Evolutionary conservation across 2,329 filamentous ascomycete species (phyloP).

Genomic region (Aspergillus sp.): DNA sequence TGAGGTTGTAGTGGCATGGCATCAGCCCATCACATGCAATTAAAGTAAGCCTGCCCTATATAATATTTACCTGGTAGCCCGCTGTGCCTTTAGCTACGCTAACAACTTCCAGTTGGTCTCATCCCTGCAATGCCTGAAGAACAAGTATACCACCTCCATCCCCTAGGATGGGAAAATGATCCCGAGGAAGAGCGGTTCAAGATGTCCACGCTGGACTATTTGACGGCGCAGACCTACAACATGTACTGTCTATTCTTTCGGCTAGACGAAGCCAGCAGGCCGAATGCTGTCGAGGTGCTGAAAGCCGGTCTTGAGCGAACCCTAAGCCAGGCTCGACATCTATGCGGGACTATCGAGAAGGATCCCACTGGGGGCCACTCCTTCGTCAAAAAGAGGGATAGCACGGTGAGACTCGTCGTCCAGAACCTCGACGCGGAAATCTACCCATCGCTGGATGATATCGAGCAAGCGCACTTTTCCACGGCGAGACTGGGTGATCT

Average conservation of each 20-base stretch:
- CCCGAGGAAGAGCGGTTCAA: slow-evolving; percentile 39
- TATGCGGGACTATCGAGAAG: slow-evolving; percentile 43
- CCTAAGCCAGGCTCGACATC: slow-evolving; percentile 39
- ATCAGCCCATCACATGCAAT: too few relatives aligned
- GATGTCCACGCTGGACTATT: slow-evolving; percentile 40
- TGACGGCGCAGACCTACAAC: slow-evolving; percentile 35
- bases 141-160: slow-evolving; percentile 31
- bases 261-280: slow-evolving; percentile 33
- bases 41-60: too few relatives aligned
- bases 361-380: slow-evolving; percentile 37
- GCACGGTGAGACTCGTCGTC: slow-evolving; percentile 35
- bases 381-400: slow-evolving; percentile 37
- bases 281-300: slow-evolving; percentile 24
- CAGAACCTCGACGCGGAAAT: slow-evolving; percentile 37
- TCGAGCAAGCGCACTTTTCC: slow-evolving; percentile 40
- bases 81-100: too few relatives aligned
- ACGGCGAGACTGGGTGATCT: slow-evolving; percentile 32
- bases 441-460: slow-evolving; percentile 41
- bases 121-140: slow-evolving; percentile 27
- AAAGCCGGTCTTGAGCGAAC: slow-evolving; percentile 39
- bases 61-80: too few relatives aligned
- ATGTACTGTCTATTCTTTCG: slow-evolving; percentile 45
- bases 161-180: slow-evolving; percentile 39
- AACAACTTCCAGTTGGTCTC: too few relatives aligned
- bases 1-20: too few relatives aligned